Evolutionary conservation across 1,284 basidiomycete species (phyloP), one percentile per base, ranked within the genome.

Genomic region (Trichosporon inkin): DNA sequence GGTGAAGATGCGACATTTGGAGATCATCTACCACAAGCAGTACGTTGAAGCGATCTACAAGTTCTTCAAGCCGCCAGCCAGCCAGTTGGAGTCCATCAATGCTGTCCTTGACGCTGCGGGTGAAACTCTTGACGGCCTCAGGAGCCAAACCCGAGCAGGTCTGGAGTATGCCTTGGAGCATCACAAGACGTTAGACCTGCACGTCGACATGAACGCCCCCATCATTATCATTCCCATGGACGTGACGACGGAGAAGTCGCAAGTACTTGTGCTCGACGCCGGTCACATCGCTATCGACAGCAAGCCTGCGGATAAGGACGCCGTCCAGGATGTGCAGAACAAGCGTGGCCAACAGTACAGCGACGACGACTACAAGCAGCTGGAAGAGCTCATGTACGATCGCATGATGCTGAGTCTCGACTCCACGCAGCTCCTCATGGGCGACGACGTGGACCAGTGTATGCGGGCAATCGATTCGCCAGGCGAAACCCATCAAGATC

Each of bases 341-440:
- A 98, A 98, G 77, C 87, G 90, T 60, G 88, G 89, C 53, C 85
- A 88, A 71, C 83, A 89, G 70, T 98, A 97, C 76, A 88, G 82
- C 32, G 90, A 93, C 19, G 90, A 90, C 55, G 96, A 99, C 74
- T 95, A 92, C 76, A 83, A 82, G 64, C 84, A 87, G 64, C 82
- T 99, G 28, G 93, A 99, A 77, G 88, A 88, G 3, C 81, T 99
- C 61, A 97, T 99, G 92, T 99, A 99, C 74, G 96, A 99, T 79
- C 90, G 89, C 68, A 83, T 97, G 70, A 85, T 84, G 16, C 82
- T 99, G 56, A 88, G 86, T 66, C 83, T 99, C 19, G 84, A 95
- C 71, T 87, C 89, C 40, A 92, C 95, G 6, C 69, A 97, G 90
- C 90, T 99, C 60, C 82, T 99, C 59, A 84, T 99, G 63, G 96